These are phyloP conservation scores for Phytopythium litorale DNA, from an alignment of 352 stramenopile species.

Conservation along the genomic window DNA sequence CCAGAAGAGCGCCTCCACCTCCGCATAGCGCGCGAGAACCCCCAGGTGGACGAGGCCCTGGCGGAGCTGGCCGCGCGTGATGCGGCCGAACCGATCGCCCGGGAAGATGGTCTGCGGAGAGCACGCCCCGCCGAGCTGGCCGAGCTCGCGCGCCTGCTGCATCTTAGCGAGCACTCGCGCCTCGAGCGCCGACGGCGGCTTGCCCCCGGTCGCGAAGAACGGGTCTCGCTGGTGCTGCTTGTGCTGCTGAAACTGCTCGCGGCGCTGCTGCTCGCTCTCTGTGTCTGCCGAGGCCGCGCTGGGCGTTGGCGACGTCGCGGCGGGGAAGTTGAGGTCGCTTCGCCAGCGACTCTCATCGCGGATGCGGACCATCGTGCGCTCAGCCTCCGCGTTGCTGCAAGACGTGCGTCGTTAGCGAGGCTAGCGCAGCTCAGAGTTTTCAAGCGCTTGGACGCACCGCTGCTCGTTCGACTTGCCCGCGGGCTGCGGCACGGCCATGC, in stretches of 20 bases:
- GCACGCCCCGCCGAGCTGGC: conserved; percentile 34
- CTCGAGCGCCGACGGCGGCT: conserved; percentile 41
- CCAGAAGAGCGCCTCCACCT: conserved; percentile 76
- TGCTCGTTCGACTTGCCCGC: conserved; percentile 76
- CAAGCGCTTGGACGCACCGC: conserved; percentile 19
- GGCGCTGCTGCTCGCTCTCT: conserved; percentile 6
- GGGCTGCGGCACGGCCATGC: conserved; percentile 17
- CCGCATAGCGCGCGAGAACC: conserved; percentile 53
- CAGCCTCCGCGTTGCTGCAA: conserved; percentile 51
- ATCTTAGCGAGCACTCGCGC: conserved; percentile 53
- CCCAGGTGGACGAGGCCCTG: conserved; percentile 70
- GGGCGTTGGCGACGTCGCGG: conserved; percentile 7
- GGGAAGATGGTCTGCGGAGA: conserved; percentile 63
- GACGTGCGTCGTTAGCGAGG: not conserved
- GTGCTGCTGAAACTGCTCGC: conserved; percentile 17
- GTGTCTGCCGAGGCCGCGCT: conserved; percentile 6
- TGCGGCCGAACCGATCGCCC: conserved; percentile 62
- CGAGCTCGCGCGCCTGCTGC: conserved; percentile 59
- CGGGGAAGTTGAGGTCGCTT: conserved; percentile 40
- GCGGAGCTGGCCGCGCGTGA: conserved; percentile 67
- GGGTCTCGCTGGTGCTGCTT: conserved; percentile 26
- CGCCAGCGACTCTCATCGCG: conserved; percentile 61
- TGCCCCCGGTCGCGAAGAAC: conserved; percentile 25
- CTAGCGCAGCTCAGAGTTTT: too few relatives aligned
- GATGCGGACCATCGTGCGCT: conserved; percentile 61